Percentiles rank a stretch among this genome's conserved stretches.
These are phyloP conservation scores for Benincasa hispida DNA, from an alignment of 306 rosid species.

Conservation along the genomic window DNA sequence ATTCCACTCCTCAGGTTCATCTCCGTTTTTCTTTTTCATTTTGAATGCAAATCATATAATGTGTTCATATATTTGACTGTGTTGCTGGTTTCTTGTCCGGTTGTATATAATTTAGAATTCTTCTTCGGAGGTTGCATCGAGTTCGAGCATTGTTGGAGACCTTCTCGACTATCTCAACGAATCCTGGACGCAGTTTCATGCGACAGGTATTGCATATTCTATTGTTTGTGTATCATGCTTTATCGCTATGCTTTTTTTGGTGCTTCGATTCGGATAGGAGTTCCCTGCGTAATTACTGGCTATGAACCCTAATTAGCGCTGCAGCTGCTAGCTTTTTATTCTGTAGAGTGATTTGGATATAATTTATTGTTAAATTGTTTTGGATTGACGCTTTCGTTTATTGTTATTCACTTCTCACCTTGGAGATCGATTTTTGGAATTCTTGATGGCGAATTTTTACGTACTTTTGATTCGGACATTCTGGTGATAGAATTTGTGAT, in stretches of 20 bases:
- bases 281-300: background rate
- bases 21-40: background rate
- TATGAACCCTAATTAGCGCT: background rate
- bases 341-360: background rate
- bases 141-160: constrained; percentile 52
- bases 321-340: background rate
- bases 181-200: constrained; percentile 96
- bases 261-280: background rate
- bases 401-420: background rate
- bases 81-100: background rate
- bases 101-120: constrained; percentile 22
- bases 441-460: background rate
- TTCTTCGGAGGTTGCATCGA: constrained; percentile 18
- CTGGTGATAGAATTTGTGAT: background rate
- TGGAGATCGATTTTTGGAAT: background rate
- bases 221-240: background rate
- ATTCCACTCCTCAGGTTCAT: constrained; percentile 22
- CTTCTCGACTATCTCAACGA: constrained; percentile 78
- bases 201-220: constrained; percentile 42
- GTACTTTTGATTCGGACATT: background rate
- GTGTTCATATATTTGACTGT: background rate
- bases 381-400: background rate
- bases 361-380: background rate
- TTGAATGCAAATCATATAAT: background rate
- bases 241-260: background rate